Evolutionary conservation across 495 filamentous ascomycete genomes (phyloP).

Genomic region (Lophiotrema nucula): DNA sequence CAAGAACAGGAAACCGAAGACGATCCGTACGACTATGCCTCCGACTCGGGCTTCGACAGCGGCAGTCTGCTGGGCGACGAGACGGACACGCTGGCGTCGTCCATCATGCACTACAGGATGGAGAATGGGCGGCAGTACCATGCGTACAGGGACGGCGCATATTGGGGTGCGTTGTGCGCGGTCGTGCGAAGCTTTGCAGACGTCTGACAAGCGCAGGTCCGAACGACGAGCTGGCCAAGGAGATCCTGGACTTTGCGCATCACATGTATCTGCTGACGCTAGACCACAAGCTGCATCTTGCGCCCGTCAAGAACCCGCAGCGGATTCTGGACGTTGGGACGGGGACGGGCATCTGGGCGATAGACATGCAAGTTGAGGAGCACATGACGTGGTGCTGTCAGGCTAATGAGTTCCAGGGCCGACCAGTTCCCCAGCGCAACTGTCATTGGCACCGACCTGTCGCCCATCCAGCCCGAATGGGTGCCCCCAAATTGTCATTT

Average conservation of each 20-base stretch:
- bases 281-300: conserved; percentile 35
- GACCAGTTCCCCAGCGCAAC: conserved; percentile 54
- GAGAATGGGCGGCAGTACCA: conserved; percentile 34
- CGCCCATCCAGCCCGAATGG: conserved; percentile 60
- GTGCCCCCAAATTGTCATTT: conserved; percentile 57
- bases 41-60: conserved; percentile 32
- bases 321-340: conserved; percentile 36
- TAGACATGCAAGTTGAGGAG: conserved; percentile 32
- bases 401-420: background rate
- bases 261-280: conserved; percentile 38
- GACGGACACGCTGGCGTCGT: conserved; percentile 27
- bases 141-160: conserved; percentile 31
- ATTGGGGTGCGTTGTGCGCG: conserved; percentile 20
- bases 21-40: conserved; percentile 8
- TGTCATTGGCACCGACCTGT: conserved; percentile 64
- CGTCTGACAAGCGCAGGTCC: conserved; percentile 32
- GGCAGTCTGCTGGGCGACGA: conserved; percentile 26
- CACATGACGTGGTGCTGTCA: background rate
- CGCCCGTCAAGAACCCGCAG: conserved; percentile 32
- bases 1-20: no score
- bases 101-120: conserved; percentile 24
- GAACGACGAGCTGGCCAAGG: conserved; percentile 42
- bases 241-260: conserved; percentile 40
- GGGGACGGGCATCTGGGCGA: conserved; percentile 40
- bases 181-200: background rate